Base-by-base conservation (phyloP, 1,139 yeast species). In the Blastobotrys indianensis region DNA sequence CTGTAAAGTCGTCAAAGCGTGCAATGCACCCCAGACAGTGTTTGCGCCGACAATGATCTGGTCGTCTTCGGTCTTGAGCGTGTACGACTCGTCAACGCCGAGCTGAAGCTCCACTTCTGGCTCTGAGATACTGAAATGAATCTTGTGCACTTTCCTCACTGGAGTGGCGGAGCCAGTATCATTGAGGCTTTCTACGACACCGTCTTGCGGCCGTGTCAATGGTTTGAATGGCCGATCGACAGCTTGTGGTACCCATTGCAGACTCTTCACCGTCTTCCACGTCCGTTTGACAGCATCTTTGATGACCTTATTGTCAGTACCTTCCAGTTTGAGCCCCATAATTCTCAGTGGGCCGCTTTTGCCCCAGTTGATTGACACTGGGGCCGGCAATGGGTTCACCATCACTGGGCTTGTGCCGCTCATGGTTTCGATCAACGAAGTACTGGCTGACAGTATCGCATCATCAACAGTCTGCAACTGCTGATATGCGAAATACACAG, bases 1-100 rank as follows among this genome's bases (percentile, higher is more conserved):
- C 49, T 72, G 74, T 35, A 74, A 57, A 2, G 77, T 73, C 3
- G 66, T 61, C 10, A 74, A 59, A 0, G 71, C 75, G 54, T 71
- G 70, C 35, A 74, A 57, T 0, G 69, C 72, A 2, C 77, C 78
- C 76, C 76, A 73, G 2, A 61, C 52, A 0, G 75, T 72, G 3
- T 49, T 54, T 3, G 75, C 64, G 2, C 47, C 46, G 33, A 73
- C 66, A 1, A 39, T 25, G 20, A 69, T 55, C 23, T 25, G 39
- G 12, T 44, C 46, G 4, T 37, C 28, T 23, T 42, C 32, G 11
- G 52, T 43, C 4, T 47, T 42, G 41, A 70, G 54, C 9, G 55
- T 42, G 50, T 70, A 72, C 2, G 68, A 57, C 57, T 71, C 75
- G 52, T 70, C 63, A 12, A 70, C 71, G 4, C 68, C 72, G 38